Percentiles rank a stretch among this genome's conserved stretches.
phyloP scores from a whole-genome alignment of 768 basidiomycete species.

The Pleurotus tuoliensis region DNA sequence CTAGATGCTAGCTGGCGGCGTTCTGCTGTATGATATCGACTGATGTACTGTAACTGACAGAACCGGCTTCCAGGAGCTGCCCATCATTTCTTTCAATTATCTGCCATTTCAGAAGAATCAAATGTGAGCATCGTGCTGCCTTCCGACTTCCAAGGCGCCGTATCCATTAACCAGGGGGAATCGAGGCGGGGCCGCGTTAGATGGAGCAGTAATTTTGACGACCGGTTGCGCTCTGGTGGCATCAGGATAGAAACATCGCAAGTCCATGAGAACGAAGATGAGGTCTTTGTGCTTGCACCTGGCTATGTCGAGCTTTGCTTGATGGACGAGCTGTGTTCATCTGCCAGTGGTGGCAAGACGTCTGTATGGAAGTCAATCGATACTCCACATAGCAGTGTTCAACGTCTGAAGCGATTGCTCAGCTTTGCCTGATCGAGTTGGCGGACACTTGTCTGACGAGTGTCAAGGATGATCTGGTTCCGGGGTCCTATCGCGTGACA shows the following conservation, averaged over 20 bases:
- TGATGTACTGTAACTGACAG: constrained; percentile 1
- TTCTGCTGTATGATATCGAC: not conserved
- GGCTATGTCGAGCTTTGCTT: constrained; percentile 10
- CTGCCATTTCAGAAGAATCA: constrained; percentile 10
- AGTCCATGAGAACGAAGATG: constrained; percentile 8
- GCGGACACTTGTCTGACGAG: not conserved
- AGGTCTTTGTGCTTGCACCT: constrained; percentile 11
- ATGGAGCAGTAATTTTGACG: constrained; percentile 6
- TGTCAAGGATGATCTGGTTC: too few relatives aligned
- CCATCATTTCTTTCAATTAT: constrained; percentile 11
- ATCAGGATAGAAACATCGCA: constrained; percentile 10
- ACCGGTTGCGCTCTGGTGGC: constrained; percentile 8
- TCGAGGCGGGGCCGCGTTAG: constrained; percentile 8
- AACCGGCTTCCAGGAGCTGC: constrained; percentile 11
- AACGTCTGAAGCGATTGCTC: constrained; percentile 6
- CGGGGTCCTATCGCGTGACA: too few relatives aligned
- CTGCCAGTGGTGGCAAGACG: not conserved
- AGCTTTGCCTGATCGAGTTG: not conserved
- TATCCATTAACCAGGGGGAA: constrained; percentile 10
- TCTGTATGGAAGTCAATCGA: constrained; percentile 3
- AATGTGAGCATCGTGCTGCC: constrained; percentile 11
- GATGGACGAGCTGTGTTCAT: constrained; percentile 2
- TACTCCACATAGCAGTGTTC: not conserved
- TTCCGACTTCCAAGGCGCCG: constrained; percentile 7
- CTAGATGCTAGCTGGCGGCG: not conserved